These are phyloP conservation scores for Exutisphaerella laricina DNA, from an alignment of 2,329 filamentous ascomycete genomes.

Conservation along the genomic window DNA sequence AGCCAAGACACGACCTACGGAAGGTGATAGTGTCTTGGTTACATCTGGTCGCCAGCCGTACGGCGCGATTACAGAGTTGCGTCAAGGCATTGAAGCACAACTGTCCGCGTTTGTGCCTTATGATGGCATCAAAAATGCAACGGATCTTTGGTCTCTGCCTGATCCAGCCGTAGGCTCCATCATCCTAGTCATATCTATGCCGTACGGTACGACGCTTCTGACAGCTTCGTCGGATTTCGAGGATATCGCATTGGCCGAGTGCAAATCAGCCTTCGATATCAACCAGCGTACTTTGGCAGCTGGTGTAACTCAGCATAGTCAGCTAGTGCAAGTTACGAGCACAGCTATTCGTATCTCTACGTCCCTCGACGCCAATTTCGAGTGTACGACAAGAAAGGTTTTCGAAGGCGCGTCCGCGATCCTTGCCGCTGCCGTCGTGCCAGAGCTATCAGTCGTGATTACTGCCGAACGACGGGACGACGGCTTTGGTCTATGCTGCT, in stretches of 20 bases:
- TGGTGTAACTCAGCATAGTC: slow-evolving; percentile 15
- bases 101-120: slow-evolving; percentile 23
- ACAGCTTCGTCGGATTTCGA: slow-evolving; percentile 15
- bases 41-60: slow-evolving; percentile 42
- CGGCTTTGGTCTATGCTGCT: slow-evolving; percentile 9
- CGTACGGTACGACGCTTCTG: slow-evolving; percentile 24
- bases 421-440: slow-evolving; percentile 23
- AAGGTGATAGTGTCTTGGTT: slow-evolving; percentile 31
- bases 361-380: slow-evolving; percentile 24
- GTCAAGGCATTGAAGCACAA: slow-evolving; percentile 38
- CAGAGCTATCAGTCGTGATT: slow-evolving; percentile 12
- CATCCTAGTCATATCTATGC: slow-evolving; percentile 35
- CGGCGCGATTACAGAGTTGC: slow-evolving; percentile 41
- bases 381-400: slow-evolving; percentile 20
- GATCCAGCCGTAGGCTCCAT: slow-evolving; percentile 30
- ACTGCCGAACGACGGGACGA: slow-evolving; percentile 15
- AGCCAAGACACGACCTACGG: slow-evolving; percentile 17
- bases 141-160: slow-evolving; percentile 37
- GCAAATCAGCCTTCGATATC: slow-evolving; percentile 22
- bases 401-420: slow-evolving; percentile 15
- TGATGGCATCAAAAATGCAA: slow-evolving; percentile 24
- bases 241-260: slow-evolving; percentile 15
- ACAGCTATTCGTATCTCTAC: slow-evolving; percentile 19
- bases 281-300: slow-evolving; percentile 25
- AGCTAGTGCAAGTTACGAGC: slow-evolving; percentile 29